phyloP scores from a whole-genome alignment of 2,329 filamentous ascomycete genomes.

The Colletotrichum higginsianum region DNA sequence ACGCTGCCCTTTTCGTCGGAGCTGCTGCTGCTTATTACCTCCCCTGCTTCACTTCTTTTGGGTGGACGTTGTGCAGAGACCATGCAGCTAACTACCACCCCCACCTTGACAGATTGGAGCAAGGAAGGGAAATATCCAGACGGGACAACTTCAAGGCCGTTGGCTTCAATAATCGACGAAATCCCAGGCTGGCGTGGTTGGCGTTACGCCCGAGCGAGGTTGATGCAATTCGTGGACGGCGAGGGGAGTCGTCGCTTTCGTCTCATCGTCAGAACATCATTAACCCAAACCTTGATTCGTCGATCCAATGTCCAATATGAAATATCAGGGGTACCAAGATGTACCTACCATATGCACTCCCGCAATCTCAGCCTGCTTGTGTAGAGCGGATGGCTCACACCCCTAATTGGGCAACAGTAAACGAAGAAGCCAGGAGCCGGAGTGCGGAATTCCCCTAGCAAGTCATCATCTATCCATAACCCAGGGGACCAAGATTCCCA shows the following conservation, averaged over 20 bases:
- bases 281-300: not conserved
- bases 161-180: conserved; percentile 7
- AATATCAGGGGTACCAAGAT: not conserved
- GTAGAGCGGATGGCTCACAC: not conserved
- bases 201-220: conserved; percentile 30
- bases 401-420: not conserved
- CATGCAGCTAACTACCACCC: conserved; percentile 7
- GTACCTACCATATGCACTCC: too few relatives aligned
- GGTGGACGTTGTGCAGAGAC: conserved; percentile 9
- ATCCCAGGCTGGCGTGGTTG: conserved; percentile 14
- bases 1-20: conserved; percentile 25
- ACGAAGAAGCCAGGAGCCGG: not conserved
- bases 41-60: conserved; percentile 1
- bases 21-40: not conserved
- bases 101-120: conserved; percentile 4
- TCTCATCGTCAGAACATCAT: not conserved
- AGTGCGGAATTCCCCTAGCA: not conserved
- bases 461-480: not conserved
- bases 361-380: not conserved
- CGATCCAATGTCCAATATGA: not conserved
- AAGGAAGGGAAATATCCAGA: not conserved
- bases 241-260: not conserved
- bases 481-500: not conserved
- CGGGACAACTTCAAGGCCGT: conserved; percentile 4
- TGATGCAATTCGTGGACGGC: conserved; percentile 22